A percentile compares a stretch with the other conserved stretches of the same genome.
These are phyloP conservation scores for Mucor racemosus DNA, from an alignment of 371 early-diverging fungal species.

Conservation along the genomic window DNA sequence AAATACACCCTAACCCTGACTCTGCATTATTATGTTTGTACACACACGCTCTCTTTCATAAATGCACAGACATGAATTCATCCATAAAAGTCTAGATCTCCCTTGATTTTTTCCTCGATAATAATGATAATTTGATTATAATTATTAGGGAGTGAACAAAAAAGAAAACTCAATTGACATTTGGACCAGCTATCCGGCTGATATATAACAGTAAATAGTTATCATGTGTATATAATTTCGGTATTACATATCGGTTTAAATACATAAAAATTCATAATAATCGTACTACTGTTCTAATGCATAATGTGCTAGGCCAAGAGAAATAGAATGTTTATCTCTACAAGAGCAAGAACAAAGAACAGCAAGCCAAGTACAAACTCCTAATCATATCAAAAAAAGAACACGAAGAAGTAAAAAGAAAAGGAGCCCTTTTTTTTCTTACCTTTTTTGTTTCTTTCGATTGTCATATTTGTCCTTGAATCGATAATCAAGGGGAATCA, in stretches of 20 bases:
- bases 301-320: background rate
- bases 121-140: background rate
- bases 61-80: conserved; percentile 12
- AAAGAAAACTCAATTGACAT: background rate
- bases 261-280: background rate
- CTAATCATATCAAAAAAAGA: background rate
- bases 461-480: background rate
- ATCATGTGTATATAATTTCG: background rate
- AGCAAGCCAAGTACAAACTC: background rate
- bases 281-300: background rate
- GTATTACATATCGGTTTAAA: conserved; percentile 2
- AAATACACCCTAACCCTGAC: too few species aligned
- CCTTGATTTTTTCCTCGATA: conserved; percentile 11
- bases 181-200: conserved; percentile 2
- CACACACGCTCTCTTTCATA: too few species aligned
- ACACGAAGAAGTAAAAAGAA: background rate
- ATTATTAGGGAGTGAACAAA: conserved; percentile 10
- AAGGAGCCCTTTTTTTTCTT: background rate
- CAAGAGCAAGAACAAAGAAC: too few species aligned
- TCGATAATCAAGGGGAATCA: background rate
- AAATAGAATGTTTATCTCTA: too few species aligned
- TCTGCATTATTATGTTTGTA: too few species aligned
- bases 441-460: too few species aligned
- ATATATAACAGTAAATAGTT: background rate
- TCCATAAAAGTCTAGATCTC: conserved; percentile 18